Base-by-base conservation (phyloP, 495 filamentous ascomycete genomes). In the Bombardia bombarda region DNA sequence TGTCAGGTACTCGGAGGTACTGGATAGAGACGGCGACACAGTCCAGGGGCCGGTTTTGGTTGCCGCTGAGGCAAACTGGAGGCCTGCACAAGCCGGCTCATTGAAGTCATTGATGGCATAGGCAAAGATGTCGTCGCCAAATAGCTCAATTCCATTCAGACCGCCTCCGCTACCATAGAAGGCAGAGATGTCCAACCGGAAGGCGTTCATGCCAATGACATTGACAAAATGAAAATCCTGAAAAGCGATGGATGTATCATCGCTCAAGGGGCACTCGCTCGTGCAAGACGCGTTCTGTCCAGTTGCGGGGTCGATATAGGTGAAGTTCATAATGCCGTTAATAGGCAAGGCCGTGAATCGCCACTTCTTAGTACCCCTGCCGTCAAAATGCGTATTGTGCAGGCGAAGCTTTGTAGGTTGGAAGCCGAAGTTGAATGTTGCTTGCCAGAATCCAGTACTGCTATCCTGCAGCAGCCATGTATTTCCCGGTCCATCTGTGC, bases 201-300 rank as follows among this genome's bases (percentile, higher is more conserved):
- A 87, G n/a, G 72, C 75, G 51, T 78, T 79, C 90, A 96, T 96
- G 30, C 86, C 89, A 46, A 97, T 77, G 5, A 56, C 59, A 57
- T 96, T 94, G 28, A 92, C 85, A 51, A 99, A 92, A 34, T 73
- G 70, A 61, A 97, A 99, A 47, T 99, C 92, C 58, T 95, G 87
- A 42, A 78, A 88, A 34, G 74, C 65, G 35, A 83, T 66, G 6
- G 57, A 68, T 19, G 75, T 55, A 57, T 80, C 73, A 47, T 75
- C 67, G 38, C 86, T 85, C 42, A 99, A 74, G 7, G 87, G 83
- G 49, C 92, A 99, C 47, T 73, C 67, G 38, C 75, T 77, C 26
- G 89, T 86, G 62, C 92, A 98, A 36, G 68, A 74, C 22, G 66
- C 65, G 32, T 82, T 77, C 24, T 78, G 63, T 1, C 77, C 75